These are phyloP conservation scores for Toxicodendron radicans DNA, from an alignment of 345 rosid species.

Conservation along the genomic window DNA sequence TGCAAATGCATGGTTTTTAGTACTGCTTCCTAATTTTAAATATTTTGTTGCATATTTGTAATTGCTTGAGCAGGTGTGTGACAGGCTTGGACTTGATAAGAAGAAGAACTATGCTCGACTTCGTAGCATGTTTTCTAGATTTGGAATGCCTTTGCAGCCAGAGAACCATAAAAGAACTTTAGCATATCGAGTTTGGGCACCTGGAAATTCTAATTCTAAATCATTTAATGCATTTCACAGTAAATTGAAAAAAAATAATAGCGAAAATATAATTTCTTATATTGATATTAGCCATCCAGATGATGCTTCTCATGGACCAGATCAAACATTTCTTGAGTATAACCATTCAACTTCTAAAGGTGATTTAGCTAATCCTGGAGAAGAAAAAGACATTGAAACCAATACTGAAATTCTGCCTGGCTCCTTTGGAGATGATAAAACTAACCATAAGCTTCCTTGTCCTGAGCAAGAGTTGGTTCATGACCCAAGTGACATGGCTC, in stretches of 20 bases:
- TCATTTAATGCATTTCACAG: conserved; percentile 45
- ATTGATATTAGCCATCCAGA: conserved; percentile 29
- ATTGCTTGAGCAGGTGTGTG: conserved; percentile 57
- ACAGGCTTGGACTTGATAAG: conserved; percentile 80
- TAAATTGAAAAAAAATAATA: conserved; percentile 31
- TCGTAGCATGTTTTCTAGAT: conserved; percentile 59
- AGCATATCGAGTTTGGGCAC: conserved; percentile 75
- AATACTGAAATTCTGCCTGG: conserved; percentile 36
- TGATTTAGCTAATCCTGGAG: conserved; percentile 37
- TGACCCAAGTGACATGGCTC: conserved; percentile 32
- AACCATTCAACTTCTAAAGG: conserved; percentile 39
- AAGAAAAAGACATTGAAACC: conserved; percentile 34
- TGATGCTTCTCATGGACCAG: conserved; percentile 34
- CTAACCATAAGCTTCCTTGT: conserved; percentile 27
- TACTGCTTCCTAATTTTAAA: neutral
- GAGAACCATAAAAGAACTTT: conserved; percentile 66
- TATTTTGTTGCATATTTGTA: conserved; percentile 14
- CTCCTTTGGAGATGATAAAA: conserved; percentile 34
- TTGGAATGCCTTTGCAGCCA: conserved; percentile 73
- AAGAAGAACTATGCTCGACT: conserved; percentile 74
- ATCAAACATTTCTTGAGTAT: conserved; percentile 34
- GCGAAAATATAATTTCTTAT: conserved; percentile 28
- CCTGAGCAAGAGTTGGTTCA: conserved; percentile 38
- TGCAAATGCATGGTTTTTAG: neutral
- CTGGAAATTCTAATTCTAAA: conserved; percentile 45